Percentiles rank a stretch among this genome's conserved stretches.
Conservation (phyloP, 108 stramenopile genomes). For the Skeletonema potamos region DNA sequence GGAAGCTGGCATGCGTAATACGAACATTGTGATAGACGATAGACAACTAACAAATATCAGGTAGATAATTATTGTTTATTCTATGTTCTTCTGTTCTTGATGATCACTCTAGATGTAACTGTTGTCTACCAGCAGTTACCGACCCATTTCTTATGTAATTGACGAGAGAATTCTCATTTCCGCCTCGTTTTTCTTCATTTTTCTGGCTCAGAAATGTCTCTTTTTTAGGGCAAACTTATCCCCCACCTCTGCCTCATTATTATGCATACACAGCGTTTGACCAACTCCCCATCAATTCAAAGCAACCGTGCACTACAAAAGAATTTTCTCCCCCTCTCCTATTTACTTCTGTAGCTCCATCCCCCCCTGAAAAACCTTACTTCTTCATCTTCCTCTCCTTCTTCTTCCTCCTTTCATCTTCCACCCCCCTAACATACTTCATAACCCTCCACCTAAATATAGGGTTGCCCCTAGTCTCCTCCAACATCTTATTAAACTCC, state of each 20-base stretch:
- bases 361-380: background rate
- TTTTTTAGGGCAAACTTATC: background rate
- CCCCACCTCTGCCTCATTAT: conserved; percentile 1
- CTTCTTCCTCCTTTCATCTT: conserved; percentile 31
- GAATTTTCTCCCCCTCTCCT: too few species aligned
- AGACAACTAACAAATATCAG: background rate
- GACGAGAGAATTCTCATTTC: background rate
- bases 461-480: conserved; percentile 64
- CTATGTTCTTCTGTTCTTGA: background rate
- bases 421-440: conserved; percentile 54
- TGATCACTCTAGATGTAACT: background rate
- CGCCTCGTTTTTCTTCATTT: background rate
- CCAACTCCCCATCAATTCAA: background rate
- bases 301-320: background rate
- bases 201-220: background rate
- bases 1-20: too few species aligned
- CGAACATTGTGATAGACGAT: background rate
- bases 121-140: background rate
- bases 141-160: background rate
- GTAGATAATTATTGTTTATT: background rate
- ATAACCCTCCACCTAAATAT: conserved; percentile 67
- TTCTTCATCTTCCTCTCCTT: conserved; percentile 4
- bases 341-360: background rate
- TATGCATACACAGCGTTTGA: background rate
- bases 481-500: conserved; percentile 75